A percentile compares a stretch with the other conserved stretches of the same genome.
Evolutionary conservation across 2,329 filamentous ascomycete species (phyloP).

Genomic region (Erysiphe pisi): DNA sequence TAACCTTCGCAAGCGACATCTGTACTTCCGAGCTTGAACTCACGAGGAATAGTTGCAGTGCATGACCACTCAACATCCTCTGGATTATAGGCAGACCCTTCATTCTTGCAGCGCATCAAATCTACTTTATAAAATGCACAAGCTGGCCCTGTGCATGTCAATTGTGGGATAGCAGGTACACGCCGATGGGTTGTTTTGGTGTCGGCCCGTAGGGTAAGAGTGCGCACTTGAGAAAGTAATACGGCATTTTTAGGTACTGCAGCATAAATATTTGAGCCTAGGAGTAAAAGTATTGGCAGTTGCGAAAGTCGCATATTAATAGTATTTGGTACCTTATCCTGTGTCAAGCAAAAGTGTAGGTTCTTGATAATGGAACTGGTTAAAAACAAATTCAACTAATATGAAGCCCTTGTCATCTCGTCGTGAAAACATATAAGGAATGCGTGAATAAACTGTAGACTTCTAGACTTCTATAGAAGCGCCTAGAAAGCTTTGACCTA

Average conservation of each 20-base stretch:
- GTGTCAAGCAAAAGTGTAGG: too few relatives aligned
- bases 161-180: conserved; percentile 62
- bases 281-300: conserved; percentile 32
- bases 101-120: conserved; percentile 80
- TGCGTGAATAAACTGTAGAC: too few relatives aligned
- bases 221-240: conserved; percentile 56
- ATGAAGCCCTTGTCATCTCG: too few relatives aligned
- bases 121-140: conserved; percentile 53
- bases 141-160: conserved; percentile 59
- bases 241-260: conserved; percentile 41
- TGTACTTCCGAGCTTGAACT: conserved; percentile 64
- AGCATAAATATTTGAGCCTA: conserved; percentile 19
- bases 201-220: conserved; percentile 63
- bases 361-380: too few relatives aligned
- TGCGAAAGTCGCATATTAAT: conserved; percentile 33
- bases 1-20: conserved; percentile 94
- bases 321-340: not conserved
- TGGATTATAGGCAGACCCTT: conserved; percentile 63
- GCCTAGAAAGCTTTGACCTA: too few relatives aligned
- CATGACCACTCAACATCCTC: conserved; percentile 92
- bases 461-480: too few relatives aligned
- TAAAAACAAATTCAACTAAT: too few relatives aligned
- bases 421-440: too few relatives aligned
- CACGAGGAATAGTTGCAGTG: conserved; percentile 49
- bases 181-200: conserved; percentile 65